A percentile compares a stretch with the other conserved stretches of the same genome.
These are phyloP conservation scores for Botrytis hyacinthi DNA, from an alignment of 2,329 filamentous ascomycete genomes.

Conservation along the genomic window DNA sequence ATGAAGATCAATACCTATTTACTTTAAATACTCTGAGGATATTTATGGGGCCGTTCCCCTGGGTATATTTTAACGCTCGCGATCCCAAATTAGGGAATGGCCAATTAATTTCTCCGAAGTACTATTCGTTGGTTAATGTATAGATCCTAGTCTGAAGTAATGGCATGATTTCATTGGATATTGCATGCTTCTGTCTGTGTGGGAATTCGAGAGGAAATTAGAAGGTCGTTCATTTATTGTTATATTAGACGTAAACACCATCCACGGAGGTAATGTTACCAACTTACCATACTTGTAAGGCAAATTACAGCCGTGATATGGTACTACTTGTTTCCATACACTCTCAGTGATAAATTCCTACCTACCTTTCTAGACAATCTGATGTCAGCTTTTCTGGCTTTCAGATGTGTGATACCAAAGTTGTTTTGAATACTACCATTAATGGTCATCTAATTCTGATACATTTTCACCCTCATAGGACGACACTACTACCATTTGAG, in stretches of 20 bases:
- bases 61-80: constrained; percentile 2
- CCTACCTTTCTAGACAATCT: background rate
- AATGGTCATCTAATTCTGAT: constrained; percentile 8
- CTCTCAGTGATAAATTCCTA: background rate
- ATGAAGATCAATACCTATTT: background rate
- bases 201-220: background rate
- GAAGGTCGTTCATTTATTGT: background rate
- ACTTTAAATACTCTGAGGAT: background rate
- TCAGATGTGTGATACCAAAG: constrained; percentile 1
- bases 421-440: constrained; percentile 6
- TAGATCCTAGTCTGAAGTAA: background rate
- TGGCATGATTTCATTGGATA: background rate
- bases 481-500: background rate
- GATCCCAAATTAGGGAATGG: background rate
- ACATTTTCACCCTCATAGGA: constrained; percentile 16
- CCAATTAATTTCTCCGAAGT: background rate
- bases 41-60: background rate
- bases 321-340: background rate
- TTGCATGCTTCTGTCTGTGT: background rate
- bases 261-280: background rate
- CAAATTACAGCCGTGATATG: background rate
- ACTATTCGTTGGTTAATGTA: background rate
- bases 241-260: background rate
- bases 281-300: background rate
- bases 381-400: background rate